These are phyloP conservation scores for Saccharum hybrid DNA, from an alignment of 202 grass and related monocot genomes.

Conservation along the genomic window DNA sequence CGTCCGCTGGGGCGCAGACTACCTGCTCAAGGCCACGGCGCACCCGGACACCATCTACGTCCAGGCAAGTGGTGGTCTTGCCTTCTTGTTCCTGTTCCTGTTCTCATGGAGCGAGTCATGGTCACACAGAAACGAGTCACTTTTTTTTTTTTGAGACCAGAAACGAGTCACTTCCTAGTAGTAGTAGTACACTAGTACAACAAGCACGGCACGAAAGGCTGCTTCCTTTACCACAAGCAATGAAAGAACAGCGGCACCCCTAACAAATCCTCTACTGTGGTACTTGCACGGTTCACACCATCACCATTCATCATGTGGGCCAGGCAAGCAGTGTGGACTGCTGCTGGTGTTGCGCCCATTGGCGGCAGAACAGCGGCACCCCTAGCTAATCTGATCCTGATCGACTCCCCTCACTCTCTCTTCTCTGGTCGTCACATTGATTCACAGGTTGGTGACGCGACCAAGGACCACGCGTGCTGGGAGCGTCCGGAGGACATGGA, in stretches of 20 bases:
- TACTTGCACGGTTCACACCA: not conserved
- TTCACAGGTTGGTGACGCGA: constrained; percentile 78
- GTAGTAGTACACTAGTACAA: not conserved
- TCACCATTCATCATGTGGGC: not conserved
- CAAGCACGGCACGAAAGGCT: not conserved
- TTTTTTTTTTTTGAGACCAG: not conserved
- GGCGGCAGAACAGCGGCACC: too few species aligned
- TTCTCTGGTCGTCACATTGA: not conserved
- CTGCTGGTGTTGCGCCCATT: too few species aligned
- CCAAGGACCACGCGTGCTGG: constrained; percentile 94
- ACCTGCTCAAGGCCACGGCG: constrained; percentile 91
- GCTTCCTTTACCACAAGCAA: not conserved
- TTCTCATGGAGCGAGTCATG: not conserved
- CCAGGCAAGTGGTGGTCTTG: constrained; percentile 43
- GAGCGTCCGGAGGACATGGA: constrained; percentile 99
- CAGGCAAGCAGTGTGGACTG: not conserved
- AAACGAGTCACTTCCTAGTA: not conserved
- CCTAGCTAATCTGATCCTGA: not conserved
- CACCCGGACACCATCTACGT: constrained; percentile 85
- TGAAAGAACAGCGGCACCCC: too few species aligned
- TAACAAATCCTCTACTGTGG: not conserved
- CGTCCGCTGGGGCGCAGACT: constrained; percentile 91
- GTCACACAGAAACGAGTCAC: not conserved
- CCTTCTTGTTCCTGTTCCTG: too few species aligned
- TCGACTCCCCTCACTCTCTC: not conserved